Base-by-base conservation (phyloP, 2,329 filamentous ascomycete genomes). In the Aureobasidium subglaciale region DNA sequence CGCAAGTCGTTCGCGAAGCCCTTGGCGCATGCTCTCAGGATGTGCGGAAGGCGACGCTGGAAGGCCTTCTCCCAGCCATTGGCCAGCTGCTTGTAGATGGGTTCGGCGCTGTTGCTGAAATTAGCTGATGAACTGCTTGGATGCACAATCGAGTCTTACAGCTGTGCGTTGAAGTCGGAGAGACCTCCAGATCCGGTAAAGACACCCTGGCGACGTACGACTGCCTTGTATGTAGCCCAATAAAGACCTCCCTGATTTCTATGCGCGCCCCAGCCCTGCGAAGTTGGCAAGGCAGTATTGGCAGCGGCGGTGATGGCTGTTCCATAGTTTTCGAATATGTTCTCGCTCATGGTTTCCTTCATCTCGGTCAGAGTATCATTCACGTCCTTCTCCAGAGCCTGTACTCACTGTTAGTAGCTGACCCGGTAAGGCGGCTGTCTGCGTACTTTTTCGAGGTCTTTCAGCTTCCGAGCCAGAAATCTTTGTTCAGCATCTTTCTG, bases 181-280 rank as follows among this genome's bases (percentile, higher is more conserved):
- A 61, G 57, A 24, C 74, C 74, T 29, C 66, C 63, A 5, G 57
- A 35, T 49, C 73, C 73, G 2, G 66, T 61, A 60, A 68, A 82
- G 2, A 72, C 70, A 5, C 78, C 81, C 54, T 74, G 61, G 41
- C 80, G 72, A 37, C 77, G 70, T 49, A 77, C 77, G 2, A 78
- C 73, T 9, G 82, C 82, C 64, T 77, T 80, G 61, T 84, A 85
- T 0, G 81, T 83, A 2, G 67, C 24, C 68, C 70, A 84, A 30
- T 64, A 61, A 11, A 80, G 64, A 1, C 79, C 80, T 10, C 79
- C 79, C 29, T 67, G 63, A 13, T 59, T 34, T 27, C 65, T 70
- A 57, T 72, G 61, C 6, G 60, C 63, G n/a, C 71, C 69, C 73
- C 74, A 74, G 15, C 58, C 58, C 10, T 57, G 45, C 6, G 67